Evolutionary conservation across 352 stramenopile genomes (phyloP), one percentile per base, ranked within the genome.

Genomic region (Globisporangium cederbergense): DNA sequence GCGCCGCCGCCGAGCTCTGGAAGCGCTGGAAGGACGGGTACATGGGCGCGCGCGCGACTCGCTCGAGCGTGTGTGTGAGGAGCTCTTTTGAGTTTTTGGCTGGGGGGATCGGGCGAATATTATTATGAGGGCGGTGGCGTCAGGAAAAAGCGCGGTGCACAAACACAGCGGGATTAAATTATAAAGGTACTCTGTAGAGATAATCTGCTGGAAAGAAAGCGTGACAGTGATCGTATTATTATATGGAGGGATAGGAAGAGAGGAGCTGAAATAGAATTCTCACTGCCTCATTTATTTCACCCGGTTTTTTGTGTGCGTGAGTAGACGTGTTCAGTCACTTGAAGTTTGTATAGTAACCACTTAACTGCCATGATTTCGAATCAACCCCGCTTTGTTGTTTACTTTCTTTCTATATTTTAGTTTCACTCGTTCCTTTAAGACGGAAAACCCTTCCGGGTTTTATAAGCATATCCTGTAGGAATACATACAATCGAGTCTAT

Each of bases 21-120:
- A 67, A 62, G 62, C 62, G 62, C 53, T 57, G 62, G 34, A 58
- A 56, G 3, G 62, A 62, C 43, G 53, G 54, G 25, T 67, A 60
- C 62, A 67, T 58, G 52, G 1, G 22, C 50, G 30, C 49, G 14
- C 25, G 6, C 47, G 46, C 46, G 46, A 54, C 28, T 25, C 28
- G 25, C 49, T 55, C 13, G 13, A 10, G 16, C 3, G 22, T 52
- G 7, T 53, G 43, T 52, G 46, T 34, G 47, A 38, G 16, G 30
- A 51, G 45, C 45, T 51, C n/a, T 14, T 51, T 36, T 36, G 32
- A 36, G 32, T 8, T 36, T 36, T 36, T 13, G 11, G 4, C 22
- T 30, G 46, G 51, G 30, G 28, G 46, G 46, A 52, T 52, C n/a
- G 46, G 46, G 46, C 46, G 46, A 52, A 32, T 52, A 18, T 25